These are phyloP conservation scores for Phaffia australis DNA, from an alignment of 768 basidiomycete genomes.

Conservation along the genomic window DNA sequence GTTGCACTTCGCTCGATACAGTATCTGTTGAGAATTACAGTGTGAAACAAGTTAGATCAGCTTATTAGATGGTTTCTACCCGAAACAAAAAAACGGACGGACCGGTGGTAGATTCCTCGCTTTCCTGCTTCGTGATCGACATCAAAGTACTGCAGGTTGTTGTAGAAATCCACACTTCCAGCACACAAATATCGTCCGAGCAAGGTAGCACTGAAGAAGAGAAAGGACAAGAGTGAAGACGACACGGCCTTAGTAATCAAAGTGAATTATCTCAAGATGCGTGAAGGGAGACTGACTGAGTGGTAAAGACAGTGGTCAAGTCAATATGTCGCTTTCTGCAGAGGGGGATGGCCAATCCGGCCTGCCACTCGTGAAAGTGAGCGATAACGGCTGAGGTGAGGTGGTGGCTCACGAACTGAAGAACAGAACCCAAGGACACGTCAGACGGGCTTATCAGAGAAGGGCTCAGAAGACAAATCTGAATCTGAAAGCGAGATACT, in stretches of 20 bases:
- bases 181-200: constrained; percentile 98
- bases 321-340: constrained; percentile 95
- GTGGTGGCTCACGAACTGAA: constrained; percentile 69
- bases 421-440: constrained; percentile 27
- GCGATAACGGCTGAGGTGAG: constrained; percentile 72
- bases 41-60: constrained; percentile 9
- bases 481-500: constrained; percentile 30
- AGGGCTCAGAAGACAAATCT: too few relatives aligned
- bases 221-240: not conserved
- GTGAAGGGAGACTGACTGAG: constrained; percentile 1
- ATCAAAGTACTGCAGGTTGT: constrained; percentile 98
- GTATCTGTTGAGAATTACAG: constrained; percentile 43
- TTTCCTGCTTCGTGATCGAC: constrained; percentile 99
- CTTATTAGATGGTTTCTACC: not conserved
- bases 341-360: constrained; percentile 77
- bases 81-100: constrained; percentile 12
- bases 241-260: not conserved
- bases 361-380: constrained; percentile 99
- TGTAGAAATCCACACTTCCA: constrained; percentile 97
- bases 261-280: not conserved
- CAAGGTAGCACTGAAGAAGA: constrained; percentile 97
- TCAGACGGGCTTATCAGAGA: constrained; percentile 9
- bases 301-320: constrained; percentile 61
- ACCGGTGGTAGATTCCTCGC: constrained; percentile 89
- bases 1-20: constrained; percentile 92